Evolutionary conservation across 768 basidiomycete genomes (phyloP).

Genomic region (Trametes meyenii): DNA sequence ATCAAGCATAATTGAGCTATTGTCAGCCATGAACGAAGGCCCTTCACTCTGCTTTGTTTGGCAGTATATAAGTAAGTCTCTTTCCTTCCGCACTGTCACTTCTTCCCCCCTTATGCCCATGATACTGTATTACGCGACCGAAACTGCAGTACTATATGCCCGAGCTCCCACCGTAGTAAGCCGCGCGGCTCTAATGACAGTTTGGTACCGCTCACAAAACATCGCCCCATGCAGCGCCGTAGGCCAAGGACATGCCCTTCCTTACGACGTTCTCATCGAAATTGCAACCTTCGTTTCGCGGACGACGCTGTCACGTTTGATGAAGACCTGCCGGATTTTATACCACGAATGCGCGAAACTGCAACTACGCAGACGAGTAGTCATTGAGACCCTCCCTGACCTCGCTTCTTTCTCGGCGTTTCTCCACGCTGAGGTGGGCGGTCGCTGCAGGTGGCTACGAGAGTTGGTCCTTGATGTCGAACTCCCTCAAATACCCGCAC

Average conservation of each 20-base stretch:
- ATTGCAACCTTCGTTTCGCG: not conserved
- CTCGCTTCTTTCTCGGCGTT: conserved; percentile 1
- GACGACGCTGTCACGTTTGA: not conserved
- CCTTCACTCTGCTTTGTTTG: no score
- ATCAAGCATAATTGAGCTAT: no score
- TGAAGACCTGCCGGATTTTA: not conserved
- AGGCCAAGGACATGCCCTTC: not conserved
- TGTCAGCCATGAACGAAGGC: no score
- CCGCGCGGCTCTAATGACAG: no score
- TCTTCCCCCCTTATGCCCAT: no score
- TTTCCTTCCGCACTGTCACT: no score
- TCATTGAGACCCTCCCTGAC: not conserved
- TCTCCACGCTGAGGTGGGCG: not conserved
- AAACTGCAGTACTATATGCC: no score
- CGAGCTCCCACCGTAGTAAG: no score
- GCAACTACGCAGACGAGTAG: not conserved
- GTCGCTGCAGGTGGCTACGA: not conserved
- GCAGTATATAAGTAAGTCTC: no score
- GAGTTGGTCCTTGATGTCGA: conserved; percentile 1
- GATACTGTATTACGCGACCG: no score
- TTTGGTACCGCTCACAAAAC: no score
- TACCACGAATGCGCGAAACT: conserved; percentile 5
- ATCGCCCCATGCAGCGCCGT: not conserved
- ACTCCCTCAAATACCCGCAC: not conserved
- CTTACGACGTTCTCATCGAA: not conserved